phyloP scores from a whole-genome alignment of 2,329 filamentous ascomycete species.

The Claviceps sorghi region DNA sequence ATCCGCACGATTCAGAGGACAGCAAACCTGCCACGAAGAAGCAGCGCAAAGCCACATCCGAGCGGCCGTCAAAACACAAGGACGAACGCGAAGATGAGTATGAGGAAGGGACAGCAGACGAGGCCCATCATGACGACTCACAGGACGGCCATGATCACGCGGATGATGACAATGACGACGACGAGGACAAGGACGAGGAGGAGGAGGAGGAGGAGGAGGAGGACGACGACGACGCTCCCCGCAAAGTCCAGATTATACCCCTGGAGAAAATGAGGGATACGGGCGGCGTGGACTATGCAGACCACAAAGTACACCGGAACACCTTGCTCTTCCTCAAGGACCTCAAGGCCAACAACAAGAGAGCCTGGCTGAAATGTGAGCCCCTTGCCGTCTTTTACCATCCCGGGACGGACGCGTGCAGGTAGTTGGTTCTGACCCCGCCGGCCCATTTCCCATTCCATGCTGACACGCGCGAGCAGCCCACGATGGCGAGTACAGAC shows the following conservation, averaged over 20 bases:
- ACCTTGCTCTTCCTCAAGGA: constrained; percentile 43
- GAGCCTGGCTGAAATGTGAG: constrained; percentile 44
- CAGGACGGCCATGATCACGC: constrained; percentile 11
- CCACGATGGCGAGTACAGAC: constrained; percentile 66
- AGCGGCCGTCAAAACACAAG: constrained; percentile 5
- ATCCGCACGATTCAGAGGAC: constrained; percentile 3
- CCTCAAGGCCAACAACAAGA: constrained; percentile 43
- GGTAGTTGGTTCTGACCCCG: too few species aligned
- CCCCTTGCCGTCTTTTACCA: not conserved
- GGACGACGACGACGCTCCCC: constrained; percentile 23
- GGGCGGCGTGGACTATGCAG: constrained; percentile 30
- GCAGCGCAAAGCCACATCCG: constrained; percentile 15
- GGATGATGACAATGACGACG: constrained; percentile 13
- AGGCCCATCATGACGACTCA: constrained; percentile 10
- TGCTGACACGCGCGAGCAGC: constrained; percentile 29
- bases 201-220: constrained; percentile 20
- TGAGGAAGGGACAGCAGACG: constrained; percentile 13
- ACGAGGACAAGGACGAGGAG: not conserved
- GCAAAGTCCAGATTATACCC: constrained; percentile 21
- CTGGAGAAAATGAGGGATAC: constrained; percentile 21
- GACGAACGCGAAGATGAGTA: constrained; percentile 12
- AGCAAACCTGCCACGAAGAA: constrained; percentile 12
- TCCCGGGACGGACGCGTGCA: not conserved
- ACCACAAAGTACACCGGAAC: constrained; percentile 40
- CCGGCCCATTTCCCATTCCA: not conserved